phyloP scores from a whole-genome alignment of 139 green algal species.

The Tetraselmis chui region DNA sequence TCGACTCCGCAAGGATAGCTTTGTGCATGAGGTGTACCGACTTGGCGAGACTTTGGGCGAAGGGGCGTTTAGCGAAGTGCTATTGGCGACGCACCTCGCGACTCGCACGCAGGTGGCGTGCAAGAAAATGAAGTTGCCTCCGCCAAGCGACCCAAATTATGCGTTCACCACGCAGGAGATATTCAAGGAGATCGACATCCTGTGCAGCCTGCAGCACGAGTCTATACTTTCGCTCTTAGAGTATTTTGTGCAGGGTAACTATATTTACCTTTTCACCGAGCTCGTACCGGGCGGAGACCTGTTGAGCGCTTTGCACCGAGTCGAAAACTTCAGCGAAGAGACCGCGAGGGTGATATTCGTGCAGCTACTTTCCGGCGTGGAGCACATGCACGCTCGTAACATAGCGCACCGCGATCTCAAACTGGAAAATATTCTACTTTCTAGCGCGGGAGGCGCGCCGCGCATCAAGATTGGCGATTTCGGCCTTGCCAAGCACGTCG shows the following conservation, averaged over 20 bases:
- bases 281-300: conserved; percentile 77
- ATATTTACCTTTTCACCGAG: conserved; percentile 86
- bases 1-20: conserved; percentile 26
- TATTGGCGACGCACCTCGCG: conserved; percentile 51
- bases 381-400: conserved; percentile 75
- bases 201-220: conserved; percentile 66
- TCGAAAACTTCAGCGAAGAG: conserved; percentile 68
- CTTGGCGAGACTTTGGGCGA: conserved; percentile 70
- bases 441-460: background rate
- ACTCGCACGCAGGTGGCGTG: conserved; percentile 63
- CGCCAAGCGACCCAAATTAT: conserved; percentile 24
- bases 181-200: conserved; percentile 88
- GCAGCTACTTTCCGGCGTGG: conserved; percentile 70
- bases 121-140: conserved; percentile 84
- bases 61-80: conserved; percentile 81
- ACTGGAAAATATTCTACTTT: conserved; percentile 91
- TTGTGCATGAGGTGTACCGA: conserved; percentile 66
- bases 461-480: conserved; percentile 75
- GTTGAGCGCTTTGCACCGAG: conserved; percentile 71
- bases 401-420: conserved; percentile 86
- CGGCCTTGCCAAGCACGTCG: conserved; percentile 71
- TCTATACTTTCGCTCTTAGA: conserved; percentile 85
- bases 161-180: conserved; percentile 62
- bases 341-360: conserved; percentile 67
- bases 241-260: conserved; percentile 71